These are phyloP conservation scores for Yarrowia galli DNA, from an alignment of 1,139 yeast genomes.

Conservation along the genomic window DNA sequence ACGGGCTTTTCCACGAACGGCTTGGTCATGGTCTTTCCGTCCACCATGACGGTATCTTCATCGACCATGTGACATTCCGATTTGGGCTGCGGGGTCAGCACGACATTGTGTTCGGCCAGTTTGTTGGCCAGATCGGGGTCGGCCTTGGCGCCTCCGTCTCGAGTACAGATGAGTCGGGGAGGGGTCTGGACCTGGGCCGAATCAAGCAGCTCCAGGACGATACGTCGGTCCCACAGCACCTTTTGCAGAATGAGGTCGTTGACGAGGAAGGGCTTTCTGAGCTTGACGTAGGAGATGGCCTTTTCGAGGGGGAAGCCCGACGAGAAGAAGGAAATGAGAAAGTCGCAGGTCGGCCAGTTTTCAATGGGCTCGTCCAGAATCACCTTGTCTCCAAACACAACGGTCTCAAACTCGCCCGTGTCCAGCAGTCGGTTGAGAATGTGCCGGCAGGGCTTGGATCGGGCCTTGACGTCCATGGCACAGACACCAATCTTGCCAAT, in stretches of 20 bases:
- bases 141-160: slow-evolving; percentile 96
- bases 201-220: slow-evolving; percentile 82
- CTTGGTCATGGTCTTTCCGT: slow-evolving; percentile 74
- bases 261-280: slow-evolving; percentile 87
- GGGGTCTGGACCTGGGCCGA: slow-evolving; percentile 91
- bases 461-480: slow-evolving; percentile 97
- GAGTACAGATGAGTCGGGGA: slow-evolving; percentile 78
- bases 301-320: slow-evolving; percentile 95
- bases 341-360: slow-evolving; percentile 99
- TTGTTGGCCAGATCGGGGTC: slow-evolving; percentile 67
- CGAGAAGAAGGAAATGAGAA: slow-evolving; percentile 90
- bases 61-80: slow-evolving; percentile 79
- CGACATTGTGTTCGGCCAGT: slow-evolving; percentile 65
- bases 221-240: slow-evolving; percentile 93
- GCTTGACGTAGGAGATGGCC: slow-evolving; percentile 87
- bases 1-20: slow-evolving; percentile 99
- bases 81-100: slow-evolving; percentile 64
- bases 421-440: slow-evolving; percentile 87
- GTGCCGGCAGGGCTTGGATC: slow-evolving; percentile 94
- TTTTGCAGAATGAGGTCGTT: slow-evolving; percentile 93
- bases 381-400: slow-evolving; percentile 96
- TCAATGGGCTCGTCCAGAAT: slow-evolving; percentile 90
- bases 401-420: slow-evolving; percentile 94
- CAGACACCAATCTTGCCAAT: slow-evolving; percentile 97
- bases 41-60: slow-evolving; percentile 77